Evolutionary conservation across 257 asterid species (phyloP).

Genomic region (Sherardia arvensis): DNA sequence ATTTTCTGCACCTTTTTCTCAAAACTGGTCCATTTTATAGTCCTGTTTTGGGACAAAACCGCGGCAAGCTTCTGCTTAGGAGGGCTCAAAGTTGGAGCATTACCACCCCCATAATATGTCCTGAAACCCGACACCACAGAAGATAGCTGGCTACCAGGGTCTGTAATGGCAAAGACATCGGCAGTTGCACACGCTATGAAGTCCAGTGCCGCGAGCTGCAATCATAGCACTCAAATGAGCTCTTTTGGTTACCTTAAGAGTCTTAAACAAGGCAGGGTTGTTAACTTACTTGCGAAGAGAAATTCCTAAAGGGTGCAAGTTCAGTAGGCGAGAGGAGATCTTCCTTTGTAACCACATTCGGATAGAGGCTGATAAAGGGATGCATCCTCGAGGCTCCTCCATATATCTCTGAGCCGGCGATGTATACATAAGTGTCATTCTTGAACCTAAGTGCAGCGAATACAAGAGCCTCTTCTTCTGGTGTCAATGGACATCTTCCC

Average conservation of each 20-base stretch:
- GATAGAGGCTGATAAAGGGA: conserved; percentile 58
- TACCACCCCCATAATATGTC: conserved; percentile 69
- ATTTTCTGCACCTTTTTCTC: conserved; percentile 57
- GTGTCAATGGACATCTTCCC: conserved; percentile 88
- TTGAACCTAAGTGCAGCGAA: conserved; percentile 76
- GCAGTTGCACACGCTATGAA: conserved; percentile 78
- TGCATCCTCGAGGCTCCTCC: conserved; percentile 69
- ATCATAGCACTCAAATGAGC: neutral
- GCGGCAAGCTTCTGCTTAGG: conserved; percentile 79
- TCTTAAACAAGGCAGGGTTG: neutral
- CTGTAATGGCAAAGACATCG: conserved; percentile 85
- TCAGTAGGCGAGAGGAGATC: conserved; percentile 69
- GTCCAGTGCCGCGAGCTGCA: conserved; percentile 96
- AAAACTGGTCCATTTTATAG: conserved; percentile 51
- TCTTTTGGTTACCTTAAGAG: neutral
- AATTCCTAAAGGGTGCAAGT: conserved; percentile 67
- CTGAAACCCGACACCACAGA: conserved; percentile 84
- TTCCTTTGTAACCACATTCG: conserved; percentile 76
- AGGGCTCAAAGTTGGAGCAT: conserved; percentile 74
- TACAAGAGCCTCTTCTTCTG: conserved; percentile 89
- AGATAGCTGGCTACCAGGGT: conserved; percentile 90
- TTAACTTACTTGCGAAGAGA: conserved; percentile 69
- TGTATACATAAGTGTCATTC: conserved; percentile 55
- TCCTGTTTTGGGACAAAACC: conserved; percentile 48
- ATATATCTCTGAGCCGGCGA: conserved; percentile 81